Base-by-base conservation (phyloP, 2,329 filamentous ascomycete genomes). In the Clarireedia sp. region DNA sequence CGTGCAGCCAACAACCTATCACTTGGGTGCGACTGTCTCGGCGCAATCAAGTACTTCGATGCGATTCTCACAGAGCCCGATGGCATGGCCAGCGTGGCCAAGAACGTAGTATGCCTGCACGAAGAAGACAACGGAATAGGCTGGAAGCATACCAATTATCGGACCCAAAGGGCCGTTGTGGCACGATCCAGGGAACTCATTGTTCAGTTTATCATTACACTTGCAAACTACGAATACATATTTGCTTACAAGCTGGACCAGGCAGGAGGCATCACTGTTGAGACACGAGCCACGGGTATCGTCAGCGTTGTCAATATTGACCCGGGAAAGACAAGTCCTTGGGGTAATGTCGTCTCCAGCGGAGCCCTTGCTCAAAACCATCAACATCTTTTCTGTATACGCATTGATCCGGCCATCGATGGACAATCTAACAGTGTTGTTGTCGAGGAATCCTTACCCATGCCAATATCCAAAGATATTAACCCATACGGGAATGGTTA, bases 171-270 rank as follows among this genome's bases (percentile, higher is more conserved):
- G 26, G 23, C 24, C 10, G 17, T 47, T 8, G 80, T 86, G 1
- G 79, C 79, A 0, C 74, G 84, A 5, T 74, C 76, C 54, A 77
- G 84, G 2, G 79, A 85, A 62, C 74, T 87, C 3, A 81, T 87
- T 0, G 68, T 87, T 2, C 83, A 87, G 60, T 83, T 80, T 64
- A 83, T 86, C 67, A 80, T 83, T 58, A 87, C 84, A 0, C 75
- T 87, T 1, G 80, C 80, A 19, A 87, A 87, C 69, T 87, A 87
- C 71, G 84, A 87, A 64, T 87, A 87, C 64, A 77, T 86, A 43
- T 79, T 86, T 58, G 76, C 78, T 2, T 86, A 77, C 68, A 78
- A 80, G 59, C 79, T 88, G 57, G 79, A 85, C 64, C 82, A 82
- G 51, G 77, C 80, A 0, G 84, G 80, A 16, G 81, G 78, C 14